phyloP scores from a whole-genome alignment of 2,329 filamentous ascomycete genomes.

The Teratosphaeria epicoccoides region DNA sequence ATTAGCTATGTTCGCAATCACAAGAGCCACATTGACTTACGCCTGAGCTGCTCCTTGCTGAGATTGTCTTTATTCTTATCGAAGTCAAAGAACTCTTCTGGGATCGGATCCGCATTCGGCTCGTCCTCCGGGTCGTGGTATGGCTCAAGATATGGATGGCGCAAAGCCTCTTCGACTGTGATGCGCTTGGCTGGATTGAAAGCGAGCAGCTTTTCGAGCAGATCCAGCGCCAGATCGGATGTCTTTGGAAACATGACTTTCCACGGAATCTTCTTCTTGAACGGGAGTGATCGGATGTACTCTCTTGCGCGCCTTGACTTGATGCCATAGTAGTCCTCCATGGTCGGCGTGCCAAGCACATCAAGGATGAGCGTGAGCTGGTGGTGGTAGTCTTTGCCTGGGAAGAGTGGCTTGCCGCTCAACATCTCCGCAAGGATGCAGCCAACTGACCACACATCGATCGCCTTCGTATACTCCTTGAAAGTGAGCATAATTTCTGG shows the following conservation, averaged over 20 bases:
- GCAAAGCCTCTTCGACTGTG: constrained; percentile 91
- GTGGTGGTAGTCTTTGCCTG: constrained; percentile 98
- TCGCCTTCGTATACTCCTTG: constrained; percentile 99
- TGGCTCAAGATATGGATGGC: constrained; percentile 95
- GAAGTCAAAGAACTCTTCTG: constrained; percentile 99
- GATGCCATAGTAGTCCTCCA: constrained; percentile 99
- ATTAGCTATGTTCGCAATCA: constrained; percentile 1
- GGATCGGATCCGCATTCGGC: constrained; percentile 90
- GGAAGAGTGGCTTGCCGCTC: constrained; percentile 94
- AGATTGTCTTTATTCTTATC: constrained; percentile 99
- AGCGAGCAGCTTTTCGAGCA: constrained; percentile 88
- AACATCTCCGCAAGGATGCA: constrained; percentile 98
- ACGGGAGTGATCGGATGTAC: constrained; percentile 94
- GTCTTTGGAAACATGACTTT: constrained; percentile 96
- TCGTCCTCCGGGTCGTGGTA: constrained; percentile 99
- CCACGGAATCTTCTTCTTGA: constrained; percentile 99
- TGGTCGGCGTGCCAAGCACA: constrained; percentile 92
- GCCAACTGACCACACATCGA: constrained; percentile 97
- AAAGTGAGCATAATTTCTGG: constrained; percentile 99
- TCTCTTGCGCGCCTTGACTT: constrained; percentile 94
- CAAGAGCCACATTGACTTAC: constrained; percentile 36
- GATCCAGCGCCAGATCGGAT: constrained; percentile 88
- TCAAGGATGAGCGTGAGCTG: constrained; percentile 95
- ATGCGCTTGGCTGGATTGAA: constrained; percentile 99
- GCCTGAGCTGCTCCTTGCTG: constrained; percentile 96